Base-by-base conservation (phyloP, 208 protist genomes). In the Leishmania aethiopica region DNA sequence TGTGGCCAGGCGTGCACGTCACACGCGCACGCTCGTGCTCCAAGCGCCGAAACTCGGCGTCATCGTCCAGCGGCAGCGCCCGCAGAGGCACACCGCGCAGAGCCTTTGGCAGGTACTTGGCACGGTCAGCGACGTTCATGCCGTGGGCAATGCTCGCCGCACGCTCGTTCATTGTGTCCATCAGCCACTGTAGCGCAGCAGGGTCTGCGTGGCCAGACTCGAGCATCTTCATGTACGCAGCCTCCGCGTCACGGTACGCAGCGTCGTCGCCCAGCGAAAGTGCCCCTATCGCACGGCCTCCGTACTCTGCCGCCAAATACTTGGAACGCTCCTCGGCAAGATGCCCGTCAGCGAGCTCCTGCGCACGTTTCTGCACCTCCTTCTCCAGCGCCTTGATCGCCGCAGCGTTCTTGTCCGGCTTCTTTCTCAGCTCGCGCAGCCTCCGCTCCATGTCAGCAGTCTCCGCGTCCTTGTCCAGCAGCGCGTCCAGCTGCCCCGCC, bases 31-130 rank as follows among this genome's bases (percentile, higher is more conserved):
- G 84, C 72, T 83, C 82, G 35, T 85, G 57, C 81, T 93, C 88
- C 69, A 92, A 57, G 25, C 51, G 64, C 40, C 59, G 71, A 77
- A 95, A 95, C 78, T 71, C 79, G 22, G 80, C 79, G 75, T 97
- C 90, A 17, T 80, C 75, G 77, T 94, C 91, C 15, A 97, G 86
- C 62, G 79, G 78, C 35, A 97, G 80, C 28, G 79, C 57, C 35
- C 47, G 73, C 17, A 92, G 71, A 42, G 91, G 84, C 59, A 96
- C 77, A 72, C 91, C 91, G 19, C 86, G 82, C 22, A 90, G 82
- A n/a, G 82, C 73, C 32, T 85, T 72, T 4, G 88, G 77, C 49
- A 94, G 64, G 75, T 90, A 92, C 42, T 77, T 81, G 0, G 75
- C 37, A 11, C 91, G 85, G 57, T 94, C 93, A 5, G 75, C 77